Evolutionary conservation across 257 asterid species (phyloP).

Genomic region (Lycium barbarum): DNA sequence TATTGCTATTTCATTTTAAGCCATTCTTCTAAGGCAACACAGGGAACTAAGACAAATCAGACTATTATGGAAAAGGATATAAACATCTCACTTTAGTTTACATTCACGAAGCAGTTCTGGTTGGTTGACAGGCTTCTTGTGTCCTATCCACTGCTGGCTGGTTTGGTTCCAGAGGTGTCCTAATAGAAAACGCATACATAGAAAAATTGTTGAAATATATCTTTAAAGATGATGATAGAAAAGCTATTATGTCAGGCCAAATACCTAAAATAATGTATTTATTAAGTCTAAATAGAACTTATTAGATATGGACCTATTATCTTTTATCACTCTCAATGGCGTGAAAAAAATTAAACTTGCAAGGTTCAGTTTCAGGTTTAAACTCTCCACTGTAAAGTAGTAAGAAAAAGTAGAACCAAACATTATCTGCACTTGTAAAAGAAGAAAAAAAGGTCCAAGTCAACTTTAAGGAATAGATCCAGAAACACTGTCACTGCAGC

Average conservation of each 20-base stretch:
- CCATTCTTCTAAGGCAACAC: background rate
- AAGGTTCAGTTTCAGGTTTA: background rate
- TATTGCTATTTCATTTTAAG: background rate
- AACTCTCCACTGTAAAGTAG: background rate
- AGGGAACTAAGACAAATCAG: background rate
- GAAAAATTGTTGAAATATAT: background rate
- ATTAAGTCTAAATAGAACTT: background rate
- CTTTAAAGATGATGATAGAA: background rate
- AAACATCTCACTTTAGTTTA: slow-evolving; percentile 56
- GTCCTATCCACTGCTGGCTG: slow-evolving; percentile 71
- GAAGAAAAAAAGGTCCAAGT: too few relatives aligned
- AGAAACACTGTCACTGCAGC: background rate
- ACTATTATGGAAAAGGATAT: background rate
- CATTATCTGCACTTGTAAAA: background rate
- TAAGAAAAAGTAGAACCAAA: background rate
- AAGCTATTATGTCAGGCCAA: background rate
- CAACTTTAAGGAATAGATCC: background rate
- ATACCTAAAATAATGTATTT: background rate
- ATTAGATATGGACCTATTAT: too few relatives aligned
- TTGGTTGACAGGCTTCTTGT: slow-evolving; percentile 42
- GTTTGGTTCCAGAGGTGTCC: slow-evolving; percentile 67
- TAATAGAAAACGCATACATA: slow-evolving; percentile 30
- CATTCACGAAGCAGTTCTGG: slow-evolving; percentile 57
- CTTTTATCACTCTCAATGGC: background rate
- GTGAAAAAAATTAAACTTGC: background rate